A percentile compares a stretch with the other conserved stretches of the same genome.
These are phyloP conservation scores for Agarophyton chilense DNA, from an alignment of 23 red algal species.

Conservation along the genomic window DNA sequence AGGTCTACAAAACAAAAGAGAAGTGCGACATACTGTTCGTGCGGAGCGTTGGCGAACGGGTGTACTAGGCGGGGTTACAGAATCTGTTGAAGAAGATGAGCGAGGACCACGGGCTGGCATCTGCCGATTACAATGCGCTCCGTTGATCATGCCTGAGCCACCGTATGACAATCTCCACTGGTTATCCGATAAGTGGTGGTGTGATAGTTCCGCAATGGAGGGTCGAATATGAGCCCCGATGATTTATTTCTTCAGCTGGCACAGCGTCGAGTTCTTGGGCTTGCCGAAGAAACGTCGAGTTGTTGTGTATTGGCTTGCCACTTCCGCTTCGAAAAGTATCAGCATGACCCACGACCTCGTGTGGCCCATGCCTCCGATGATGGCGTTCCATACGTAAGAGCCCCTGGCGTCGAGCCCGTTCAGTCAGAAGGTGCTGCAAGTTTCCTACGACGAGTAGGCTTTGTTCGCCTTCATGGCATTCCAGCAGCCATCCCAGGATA, in stretches of 20 bases:
- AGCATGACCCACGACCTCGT: background rate
- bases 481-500: background rate
- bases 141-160: too few species aligned
- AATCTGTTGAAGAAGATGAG: too few species aligned
- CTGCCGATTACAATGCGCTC: too few species aligned
- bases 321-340: background rate
- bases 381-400: background rate
- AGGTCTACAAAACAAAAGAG: too few species aligned
- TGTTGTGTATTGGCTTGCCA: too few species aligned
- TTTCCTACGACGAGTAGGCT: background rate
- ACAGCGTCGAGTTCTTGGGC: background rate
- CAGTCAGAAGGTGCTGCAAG: background rate
- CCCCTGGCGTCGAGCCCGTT: background rate
- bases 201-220: background rate
- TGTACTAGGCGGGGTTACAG: too few species aligned
- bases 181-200: background rate
- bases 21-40: too few species aligned
- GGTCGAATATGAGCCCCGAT: background rate
- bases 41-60: too few species aligned
- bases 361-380: background rate
- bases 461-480: conserved; percentile 4
- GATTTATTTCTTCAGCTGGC: background rate
- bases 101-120: too few species aligned
- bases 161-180: background rate
- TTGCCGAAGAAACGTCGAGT: background rate